Conservation (phyloP, 2,329 filamentous ascomycete genomes). For the Ascochyta koolunga region DNA sequence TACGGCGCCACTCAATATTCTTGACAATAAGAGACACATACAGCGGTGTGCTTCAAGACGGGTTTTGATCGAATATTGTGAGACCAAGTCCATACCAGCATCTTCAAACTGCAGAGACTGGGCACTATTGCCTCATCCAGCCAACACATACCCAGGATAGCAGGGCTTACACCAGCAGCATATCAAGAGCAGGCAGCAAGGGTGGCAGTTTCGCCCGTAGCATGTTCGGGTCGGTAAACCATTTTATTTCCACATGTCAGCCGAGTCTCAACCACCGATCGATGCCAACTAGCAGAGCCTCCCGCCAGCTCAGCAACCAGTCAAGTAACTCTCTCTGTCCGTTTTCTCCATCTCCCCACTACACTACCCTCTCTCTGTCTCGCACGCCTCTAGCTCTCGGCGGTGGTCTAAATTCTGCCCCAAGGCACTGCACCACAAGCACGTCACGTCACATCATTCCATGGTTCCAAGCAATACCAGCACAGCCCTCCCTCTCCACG, state of each 20-base stretch:
- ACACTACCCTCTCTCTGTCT: not conserved
- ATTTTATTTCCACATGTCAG: not conserved
- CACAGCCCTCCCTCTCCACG: not conserved
- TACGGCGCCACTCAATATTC: not conserved
- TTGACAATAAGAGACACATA: not conserved
- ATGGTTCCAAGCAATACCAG: not conserved
- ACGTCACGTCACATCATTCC: not conserved
- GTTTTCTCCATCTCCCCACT: too few relatives aligned
- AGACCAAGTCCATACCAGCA: too few relatives aligned
- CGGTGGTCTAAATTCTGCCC: too few relatives aligned
- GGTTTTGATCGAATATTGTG: too few relatives aligned
- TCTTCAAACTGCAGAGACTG: not conserved
- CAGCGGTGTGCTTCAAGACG: too few relatives aligned
- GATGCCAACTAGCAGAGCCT: not conserved
- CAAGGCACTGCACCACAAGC: not conserved
- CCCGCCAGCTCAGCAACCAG: not conserved
- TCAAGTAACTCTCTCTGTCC: too few relatives aligned
- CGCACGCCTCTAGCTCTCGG: not conserved
- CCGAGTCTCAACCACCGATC: not conserved
- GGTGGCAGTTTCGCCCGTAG: not conserved
- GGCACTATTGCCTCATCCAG: not conserved
- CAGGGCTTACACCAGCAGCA: not conserved
- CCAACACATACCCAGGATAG: not conserved
- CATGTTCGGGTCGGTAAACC: not conserved
- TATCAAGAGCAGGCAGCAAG: not conserved